Conservation (phyloP, 2,329 filamentous ascomycete species). For the Talaromyces sp. region DNA sequence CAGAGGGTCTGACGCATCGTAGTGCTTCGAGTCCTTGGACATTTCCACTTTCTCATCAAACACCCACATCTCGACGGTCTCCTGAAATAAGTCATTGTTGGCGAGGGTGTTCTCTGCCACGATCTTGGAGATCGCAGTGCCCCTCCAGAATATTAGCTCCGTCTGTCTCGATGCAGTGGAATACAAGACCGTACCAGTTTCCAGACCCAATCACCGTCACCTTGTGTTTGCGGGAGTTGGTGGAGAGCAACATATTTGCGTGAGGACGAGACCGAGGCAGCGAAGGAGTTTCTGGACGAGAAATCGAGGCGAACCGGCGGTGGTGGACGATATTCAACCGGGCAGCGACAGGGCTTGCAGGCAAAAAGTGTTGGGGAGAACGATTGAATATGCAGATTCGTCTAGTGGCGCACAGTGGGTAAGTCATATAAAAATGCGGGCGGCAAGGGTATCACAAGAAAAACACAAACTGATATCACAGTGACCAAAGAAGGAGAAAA, state of each 20-base stretch:
- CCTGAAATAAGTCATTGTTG: conserved; percentile 75
- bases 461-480: not conserved
- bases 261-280: not conserved
- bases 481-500: not conserved
- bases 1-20: conserved; percentile 71
- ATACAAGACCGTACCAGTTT: conserved; percentile 65
- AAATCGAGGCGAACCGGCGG: not conserved
- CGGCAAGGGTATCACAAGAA: not conserved
- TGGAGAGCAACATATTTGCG: conserved; percentile 26
- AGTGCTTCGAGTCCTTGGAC: conserved; percentile 65
- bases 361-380: not conserved
- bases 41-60: conserved; percentile 85
- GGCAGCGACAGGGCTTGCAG: not conserved
- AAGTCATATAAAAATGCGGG: not conserved
- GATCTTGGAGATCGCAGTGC: conserved; percentile 95
- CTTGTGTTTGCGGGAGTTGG: conserved; percentile 33
- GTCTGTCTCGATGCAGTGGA: conserved; percentile 51
- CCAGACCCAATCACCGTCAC: conserved; percentile 83
- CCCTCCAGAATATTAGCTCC: conserved; percentile 66
- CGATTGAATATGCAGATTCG: not conserved
- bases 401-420: not conserved
- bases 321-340: not conserved
- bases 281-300: not conserved
- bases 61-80: conserved; percentile 97
- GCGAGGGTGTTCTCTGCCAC: conserved; percentile 83